Evolutionary conservation across 2,329 filamentous ascomycete genomes (phyloP).

Genomic region (Karstenula rhodostoma): DNA sequence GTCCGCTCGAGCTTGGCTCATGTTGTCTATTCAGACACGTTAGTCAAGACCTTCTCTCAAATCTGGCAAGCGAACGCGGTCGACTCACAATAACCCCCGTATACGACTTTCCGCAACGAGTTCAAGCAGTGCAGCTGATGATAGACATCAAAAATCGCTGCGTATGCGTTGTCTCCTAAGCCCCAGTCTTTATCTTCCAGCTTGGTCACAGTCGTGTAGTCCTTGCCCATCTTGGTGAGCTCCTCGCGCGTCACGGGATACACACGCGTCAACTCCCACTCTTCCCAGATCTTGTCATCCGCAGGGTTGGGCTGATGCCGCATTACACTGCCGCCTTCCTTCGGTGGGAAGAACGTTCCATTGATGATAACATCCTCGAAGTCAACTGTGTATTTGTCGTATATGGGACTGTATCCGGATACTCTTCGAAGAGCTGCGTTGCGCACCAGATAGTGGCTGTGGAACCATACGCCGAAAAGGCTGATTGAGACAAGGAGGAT

Average conservation of each 20-base stretch:
- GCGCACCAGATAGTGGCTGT: conserved; percentile 4
- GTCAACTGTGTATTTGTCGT: conserved; percentile 16
- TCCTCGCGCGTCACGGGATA: conserved; percentile 14
- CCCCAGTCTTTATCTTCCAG: conserved; percentile 18
- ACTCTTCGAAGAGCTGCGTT: conserved; percentile 18
- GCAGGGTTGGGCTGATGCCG: conserved; percentile 9
- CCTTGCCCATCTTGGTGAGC: conserved; percentile 14
- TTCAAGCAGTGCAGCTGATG: conserved; percentile 28
- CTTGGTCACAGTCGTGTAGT: conserved; percentile 11
- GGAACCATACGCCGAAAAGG: conserved; percentile 10
- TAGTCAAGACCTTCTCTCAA: neutral
- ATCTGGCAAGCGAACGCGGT: neutral
- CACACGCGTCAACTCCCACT: conserved; percentile 14
- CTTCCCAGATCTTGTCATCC: conserved; percentile 14
- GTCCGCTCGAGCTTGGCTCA: conserved; percentile 15
- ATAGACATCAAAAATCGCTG: conserved; percentile 23
- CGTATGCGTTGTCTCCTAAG: conserved; percentile 24
- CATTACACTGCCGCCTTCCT: conserved; percentile 7
- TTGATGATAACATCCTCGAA: conserved; percentile 16
- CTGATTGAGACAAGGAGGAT: conserved; percentile 4
- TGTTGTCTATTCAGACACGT: conserved; percentile 14
- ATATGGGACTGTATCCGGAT: conserved; percentile 18
- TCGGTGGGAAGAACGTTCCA: conserved; percentile 15
- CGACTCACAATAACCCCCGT: conserved; percentile 19
- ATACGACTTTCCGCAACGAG: conserved; percentile 20